Conservation (phyloP, 176 grass and related monocot species). For the Oryza brachyantha region DNA sequence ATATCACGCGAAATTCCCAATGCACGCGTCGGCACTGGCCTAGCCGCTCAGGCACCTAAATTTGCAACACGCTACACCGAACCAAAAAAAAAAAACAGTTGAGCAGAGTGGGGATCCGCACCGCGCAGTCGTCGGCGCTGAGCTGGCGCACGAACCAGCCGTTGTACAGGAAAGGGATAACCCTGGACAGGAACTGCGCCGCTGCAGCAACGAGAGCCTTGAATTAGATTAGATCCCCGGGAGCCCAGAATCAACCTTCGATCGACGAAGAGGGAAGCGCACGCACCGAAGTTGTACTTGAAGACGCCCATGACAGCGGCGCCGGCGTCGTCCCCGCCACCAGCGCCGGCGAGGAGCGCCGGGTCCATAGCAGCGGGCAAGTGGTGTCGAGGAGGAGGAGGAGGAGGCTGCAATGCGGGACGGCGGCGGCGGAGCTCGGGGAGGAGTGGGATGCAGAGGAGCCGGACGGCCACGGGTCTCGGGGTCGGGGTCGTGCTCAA, state of each 20-base stretch:
- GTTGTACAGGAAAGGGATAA: constrained; percentile 88
- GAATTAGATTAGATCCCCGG: constrained; percentile 11
- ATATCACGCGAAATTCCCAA: not conserved
- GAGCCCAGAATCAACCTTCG: not conserved
- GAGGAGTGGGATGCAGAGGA: too few species aligned
- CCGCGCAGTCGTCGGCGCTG: constrained; percentile 65
- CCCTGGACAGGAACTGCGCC: constrained; percentile 85
- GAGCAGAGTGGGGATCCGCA: constrained; percentile 31
- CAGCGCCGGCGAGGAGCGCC: constrained; percentile 10
- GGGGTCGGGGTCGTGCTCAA: too few species aligned
- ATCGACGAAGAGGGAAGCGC: not conserved
- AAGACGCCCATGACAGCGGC: constrained; percentile 63
- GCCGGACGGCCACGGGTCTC: not conserved
- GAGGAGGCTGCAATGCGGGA: not conserved
- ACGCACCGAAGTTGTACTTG: constrained; percentile 85
- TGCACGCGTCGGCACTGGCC: too few species aligned
- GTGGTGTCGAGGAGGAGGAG: not conserved
- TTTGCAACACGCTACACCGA: not conserved
- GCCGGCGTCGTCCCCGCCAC: constrained; percentile 1
- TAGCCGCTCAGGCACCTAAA: not conserved
- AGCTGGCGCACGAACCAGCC: constrained; percentile 93
- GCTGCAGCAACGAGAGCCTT: constrained; percentile 54
- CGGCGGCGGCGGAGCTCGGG: too few species aligned
- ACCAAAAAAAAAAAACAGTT: not conserved
- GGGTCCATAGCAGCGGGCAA: not conserved